Conservation (phyloP, 179 eudicot species). For the Patellifolia procumbens region DNA sequence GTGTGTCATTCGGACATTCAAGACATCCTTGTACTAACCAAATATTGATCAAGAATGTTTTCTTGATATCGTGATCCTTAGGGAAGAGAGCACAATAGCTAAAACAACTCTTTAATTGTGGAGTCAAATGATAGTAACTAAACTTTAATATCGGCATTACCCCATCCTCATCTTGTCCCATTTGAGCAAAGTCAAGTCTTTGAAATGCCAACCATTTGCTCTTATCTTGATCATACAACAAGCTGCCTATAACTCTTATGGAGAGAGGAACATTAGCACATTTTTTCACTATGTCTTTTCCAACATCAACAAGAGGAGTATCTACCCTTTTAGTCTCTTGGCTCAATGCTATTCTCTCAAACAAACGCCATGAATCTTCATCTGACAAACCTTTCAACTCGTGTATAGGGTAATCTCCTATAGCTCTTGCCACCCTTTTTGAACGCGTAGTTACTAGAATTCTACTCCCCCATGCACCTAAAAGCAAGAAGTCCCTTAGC, state of each 20-base stretch:
- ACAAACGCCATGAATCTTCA: slow-evolving; percentile 17
- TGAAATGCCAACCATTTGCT: slow-evolving; percentile 13
- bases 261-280: slow-evolving; percentile 25
- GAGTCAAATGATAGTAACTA: slow-evolving; percentile 15
- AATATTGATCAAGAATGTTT: neutral
- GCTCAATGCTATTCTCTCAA: slow-evolving; percentile 16
- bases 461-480: slow-evolving; percentile 20
- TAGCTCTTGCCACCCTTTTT: neutral
- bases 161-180: neutral
- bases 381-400: slow-evolving; percentile 14
- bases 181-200: neutral
- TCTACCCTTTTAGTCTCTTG: neutral
- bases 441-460: slow-evolving; percentile 19
- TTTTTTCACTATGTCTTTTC: slow-evolving; percentile 19
- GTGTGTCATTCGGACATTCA: neutral
- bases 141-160: slow-evolving; percentile 14
- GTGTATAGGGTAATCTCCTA: neutral
- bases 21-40: slow-evolving; percentile 27
- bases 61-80: neutral
- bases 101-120: slow-evolving; percentile 22
- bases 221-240: slow-evolving; percentile 5
- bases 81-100: slow-evolving; percentile 27
- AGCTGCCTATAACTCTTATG: slow-evolving; percentile 18
- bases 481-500: neutral
- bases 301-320: neutral